Evolutionary conservation across 1,284 basidiomycete species (phyloP), one percentile per base, ranked within the genome.

Genomic region (Chiua sp.): DNA sequence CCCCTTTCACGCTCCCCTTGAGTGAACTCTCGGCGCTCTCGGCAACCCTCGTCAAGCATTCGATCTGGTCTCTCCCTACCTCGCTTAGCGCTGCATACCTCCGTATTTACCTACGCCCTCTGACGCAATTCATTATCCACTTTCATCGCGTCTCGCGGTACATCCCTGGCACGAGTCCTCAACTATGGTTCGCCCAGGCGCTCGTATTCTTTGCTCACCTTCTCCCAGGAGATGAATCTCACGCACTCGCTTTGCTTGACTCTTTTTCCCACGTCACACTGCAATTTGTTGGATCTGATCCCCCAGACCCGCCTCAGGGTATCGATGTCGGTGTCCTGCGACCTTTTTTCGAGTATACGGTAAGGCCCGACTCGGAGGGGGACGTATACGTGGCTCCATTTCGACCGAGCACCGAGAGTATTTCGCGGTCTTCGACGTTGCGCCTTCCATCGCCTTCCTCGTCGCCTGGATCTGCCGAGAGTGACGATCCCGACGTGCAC

Each of bases 151-250:
- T 91, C 8, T 88, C 86, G 3, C 77, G 79, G 23, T 71, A 77
- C 12, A 75, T 87, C 11, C 87, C 87, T 10, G 80, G 75, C n/a
- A 81, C 80, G 20, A 75, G 81, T 3, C 75, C 80, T 22, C 82
- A 83, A 56, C 68, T 87, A 8, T 92, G 89, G 90, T 75, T 88
- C 47, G 83, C 85, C 1, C 87, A 91, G 61, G 83, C 86, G 1
- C 79, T 88, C 32, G 74, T 82, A 1, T 80, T 90, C 37, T 63
- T 91, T 0, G 64, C 77, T 18, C 76, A 82, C 20, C 74, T 89
- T 26, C 75, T 86, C 22, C 88, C 88, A 1, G 90, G 91, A 22
- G 88, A 92, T 64, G 91, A 92, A 67, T 82, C 82, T 3, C 28
- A 51, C 18, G 71, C 63, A 0, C 18, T 71, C 23, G 35, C 44